phyloP scores from a whole-genome alignment of 23 red algal genomes.

The Agarophyton chilense region DNA sequence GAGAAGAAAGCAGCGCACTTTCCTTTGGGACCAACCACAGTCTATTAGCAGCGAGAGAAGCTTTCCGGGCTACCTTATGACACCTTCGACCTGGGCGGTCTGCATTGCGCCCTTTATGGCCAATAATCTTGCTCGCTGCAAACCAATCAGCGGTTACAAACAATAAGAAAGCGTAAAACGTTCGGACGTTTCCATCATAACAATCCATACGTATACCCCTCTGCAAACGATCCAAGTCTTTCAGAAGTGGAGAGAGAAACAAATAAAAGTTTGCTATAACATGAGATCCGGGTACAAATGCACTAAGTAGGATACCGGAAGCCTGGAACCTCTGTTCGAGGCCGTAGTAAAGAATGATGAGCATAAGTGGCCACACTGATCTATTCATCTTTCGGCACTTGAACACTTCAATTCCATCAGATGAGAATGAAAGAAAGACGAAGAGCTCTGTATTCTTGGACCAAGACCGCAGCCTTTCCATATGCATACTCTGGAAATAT shows the following conservation, averaged over 20 bases:
- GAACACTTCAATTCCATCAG: not conserved
- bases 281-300: conserved; percentile 18
- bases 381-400: not conserved
- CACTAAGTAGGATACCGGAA: not conserved
- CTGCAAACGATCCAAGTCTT: not conserved
- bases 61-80: not conserved
- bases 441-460: not conserved
- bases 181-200: not conserved
- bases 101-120: conserved; percentile 1
- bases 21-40: not conserved
- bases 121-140: conserved; percentile 16
- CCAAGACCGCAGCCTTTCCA: not conserved
- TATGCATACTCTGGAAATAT: not conserved
- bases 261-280: not conserved
- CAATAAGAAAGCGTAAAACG: not conserved
- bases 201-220: not conserved
- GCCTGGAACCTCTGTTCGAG: not conserved
- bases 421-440: conserved; percentile 1
- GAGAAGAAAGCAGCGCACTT: no score
- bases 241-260: not conserved
- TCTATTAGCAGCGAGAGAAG: not conserved
- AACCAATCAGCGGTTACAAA: conserved; percentile 10
- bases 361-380: conserved; percentile 11
- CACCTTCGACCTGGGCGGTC: conserved; percentile 2
- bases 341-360: not conserved